Percentiles rank a stretch among this genome's conserved stretches.
phyloP scores from a whole-genome alignment of 2,329 filamentous ascomycete species.

The Sporothrix sp. region DNA sequence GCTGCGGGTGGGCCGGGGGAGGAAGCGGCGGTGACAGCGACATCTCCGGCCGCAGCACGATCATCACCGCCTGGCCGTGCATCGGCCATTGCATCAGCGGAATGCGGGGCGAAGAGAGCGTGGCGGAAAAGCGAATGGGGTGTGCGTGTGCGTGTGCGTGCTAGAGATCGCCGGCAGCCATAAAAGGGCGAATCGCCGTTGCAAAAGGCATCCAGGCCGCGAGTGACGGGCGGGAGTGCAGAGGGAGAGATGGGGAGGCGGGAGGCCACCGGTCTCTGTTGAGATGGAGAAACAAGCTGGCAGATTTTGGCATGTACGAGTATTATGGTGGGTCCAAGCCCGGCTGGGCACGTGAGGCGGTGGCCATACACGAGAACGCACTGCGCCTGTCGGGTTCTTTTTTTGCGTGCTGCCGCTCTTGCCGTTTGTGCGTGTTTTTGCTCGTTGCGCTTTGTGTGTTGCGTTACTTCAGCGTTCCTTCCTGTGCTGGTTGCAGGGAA shows the following conservation, averaged over 20 bases:
- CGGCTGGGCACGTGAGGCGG: no score
- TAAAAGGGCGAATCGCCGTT: background rate
- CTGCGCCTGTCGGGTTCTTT: no score
- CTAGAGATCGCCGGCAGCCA: background rate
- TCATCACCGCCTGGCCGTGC: background rate
- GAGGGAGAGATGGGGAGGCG: background rate
- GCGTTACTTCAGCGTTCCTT: background rate
- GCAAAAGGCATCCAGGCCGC: background rate
- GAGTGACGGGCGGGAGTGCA: background rate
- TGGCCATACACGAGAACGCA: no score
- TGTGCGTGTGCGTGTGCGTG: background rate
- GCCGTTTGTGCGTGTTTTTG: no score
- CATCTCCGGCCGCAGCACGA: background rate
- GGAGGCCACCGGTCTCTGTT: no score
- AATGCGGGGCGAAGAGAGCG: background rate
- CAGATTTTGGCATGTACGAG: background rate
- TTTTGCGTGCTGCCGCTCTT: no score
- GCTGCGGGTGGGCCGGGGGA: no score
- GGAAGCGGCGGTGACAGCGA: background rate
- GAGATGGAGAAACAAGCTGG: background rate
- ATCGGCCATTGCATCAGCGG: conserved; percentile 5
- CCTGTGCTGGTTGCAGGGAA: background rate
- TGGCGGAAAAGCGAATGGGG: background rate
- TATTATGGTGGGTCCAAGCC: no score
- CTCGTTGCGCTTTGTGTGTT: no score